A percentile compares a stretch with the other conserved stretches of the same genome.
phyloP scores from a whole-genome alignment of 2,329 filamentous ascomycete genomes.

The Penicillium polonicum region DNA sequence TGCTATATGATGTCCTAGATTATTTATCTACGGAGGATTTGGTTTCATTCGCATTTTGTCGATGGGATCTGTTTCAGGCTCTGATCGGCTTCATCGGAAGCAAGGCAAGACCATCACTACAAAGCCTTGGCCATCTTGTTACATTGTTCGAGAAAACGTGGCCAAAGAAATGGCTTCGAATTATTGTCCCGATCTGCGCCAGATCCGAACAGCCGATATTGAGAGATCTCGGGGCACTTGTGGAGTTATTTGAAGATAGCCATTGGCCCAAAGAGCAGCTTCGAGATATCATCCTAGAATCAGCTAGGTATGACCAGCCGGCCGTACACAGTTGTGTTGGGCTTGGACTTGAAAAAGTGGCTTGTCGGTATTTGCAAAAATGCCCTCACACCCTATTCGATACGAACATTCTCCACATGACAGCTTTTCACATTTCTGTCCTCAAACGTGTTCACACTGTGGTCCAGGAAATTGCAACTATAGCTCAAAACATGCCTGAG shows the following conservation, averaged over 20 bases:
- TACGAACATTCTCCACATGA: neutral
- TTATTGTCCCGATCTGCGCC: neutral
- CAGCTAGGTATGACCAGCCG: neutral
- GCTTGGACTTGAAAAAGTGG: neutral
- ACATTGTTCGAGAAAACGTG: no score
- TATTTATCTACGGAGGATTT: neutral
- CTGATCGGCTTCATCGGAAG: no score
- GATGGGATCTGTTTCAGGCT: no score
- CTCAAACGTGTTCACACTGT: neutral
- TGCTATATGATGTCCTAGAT: neutral
- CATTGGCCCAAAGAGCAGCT: neutral
- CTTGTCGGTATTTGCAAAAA: conserved; percentile 1
- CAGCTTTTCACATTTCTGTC: neutral
- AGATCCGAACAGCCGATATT: neutral
- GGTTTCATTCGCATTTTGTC: neutral
- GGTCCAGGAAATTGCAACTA: neutral
- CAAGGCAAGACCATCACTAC: no score
- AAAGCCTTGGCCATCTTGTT: no score
- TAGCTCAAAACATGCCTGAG: neutral
- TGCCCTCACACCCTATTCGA: neutral
- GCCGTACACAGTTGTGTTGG: neutral
- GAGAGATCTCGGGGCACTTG: neutral
- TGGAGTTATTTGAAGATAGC: neutral
- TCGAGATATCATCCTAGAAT: neutral
- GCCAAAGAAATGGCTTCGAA: no score